Evolutionary conservation across 179 eudicot genomes (phyloP), one percentile per base, ranked within the genome.

Genomic region (Carnegiea gigantea): DNA sequence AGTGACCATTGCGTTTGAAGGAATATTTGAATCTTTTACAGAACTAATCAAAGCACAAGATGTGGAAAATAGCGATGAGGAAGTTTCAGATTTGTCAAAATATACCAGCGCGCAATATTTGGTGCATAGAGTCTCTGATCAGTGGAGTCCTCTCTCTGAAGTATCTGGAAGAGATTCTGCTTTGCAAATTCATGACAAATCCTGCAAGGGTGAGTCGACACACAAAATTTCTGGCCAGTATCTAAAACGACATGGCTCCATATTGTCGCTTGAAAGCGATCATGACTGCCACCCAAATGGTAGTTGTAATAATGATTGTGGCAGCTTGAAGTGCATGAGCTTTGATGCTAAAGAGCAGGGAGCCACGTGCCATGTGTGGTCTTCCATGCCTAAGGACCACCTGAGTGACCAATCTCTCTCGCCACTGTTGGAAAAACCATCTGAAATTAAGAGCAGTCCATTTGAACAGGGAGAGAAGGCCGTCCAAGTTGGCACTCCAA

Each of bases 321-420:
- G 89, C 59, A 91, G 90, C 82, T 83, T 90, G 73, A 91, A 86
- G 79, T 81, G 89, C 65, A 77, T 86, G 87, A 91, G 89, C 70
- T 54, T 87, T 77, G 91, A 90, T 24, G 72, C 89, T 40, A 85
- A 86, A 75, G 96, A 89, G 83, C 86, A 83, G 67, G 90, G 83
- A 82, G 93, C 91, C 79, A 43, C 77, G 64, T 84, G 86, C 67
- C 88, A 70, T 84, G 84, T 86, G 76, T 86, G 92, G 86, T 82
- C 90, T 38, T 88, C 94, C 79, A 83, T 88, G 86, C 89, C 92
- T 62, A 89, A 86, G 82, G 97, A 93, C 70, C 82, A 81, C 73
- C 80, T 54, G 28, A 84, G 78, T 79, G 89, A 88, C 75, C 90
- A 81, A 71, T 83, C 88, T 24, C 81, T 76, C 64, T 91, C 97